Percentiles rank a stretch among this genome's conserved stretches.
phyloP scores from a whole-genome alignment of 2,329 filamentous ascomycete species.

The Podosphaera fusca region DNA sequence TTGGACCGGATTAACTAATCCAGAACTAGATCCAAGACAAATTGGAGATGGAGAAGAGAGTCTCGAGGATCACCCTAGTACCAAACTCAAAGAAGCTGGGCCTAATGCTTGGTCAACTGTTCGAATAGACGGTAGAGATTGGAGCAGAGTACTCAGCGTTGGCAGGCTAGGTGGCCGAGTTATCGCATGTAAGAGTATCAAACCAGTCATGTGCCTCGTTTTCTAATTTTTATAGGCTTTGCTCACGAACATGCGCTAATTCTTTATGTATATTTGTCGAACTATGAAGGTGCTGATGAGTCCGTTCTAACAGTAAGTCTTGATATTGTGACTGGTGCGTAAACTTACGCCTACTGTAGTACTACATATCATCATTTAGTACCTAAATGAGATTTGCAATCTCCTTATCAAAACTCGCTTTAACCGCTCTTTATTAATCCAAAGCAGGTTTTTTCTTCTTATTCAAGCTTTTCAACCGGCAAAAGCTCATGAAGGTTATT shows the following conservation, averaged over 20 bases:
- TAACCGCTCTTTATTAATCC: too few relatives aligned
- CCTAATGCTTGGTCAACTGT: conserved; percentile 76
- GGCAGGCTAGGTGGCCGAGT: conserved; percentile 73
- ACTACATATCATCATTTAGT: conserved; percentile 35
- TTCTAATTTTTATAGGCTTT: conserved; percentile 26
- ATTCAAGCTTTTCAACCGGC: too few relatives aligned
- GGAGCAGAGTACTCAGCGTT: conserved; percentile 83
- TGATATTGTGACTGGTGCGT: background rate
- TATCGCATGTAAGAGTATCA: conserved; percentile 48
- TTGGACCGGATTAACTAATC: conserved; percentile 73
- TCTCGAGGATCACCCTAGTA: conserved; percentile 61
- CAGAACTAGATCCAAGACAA: conserved; percentile 59
- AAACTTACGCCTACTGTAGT: conserved; percentile 18
- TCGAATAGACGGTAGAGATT: conserved; percentile 78
- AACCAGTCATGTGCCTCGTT: background rate
- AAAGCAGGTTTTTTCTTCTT: too few relatives aligned
- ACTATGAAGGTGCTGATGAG: conserved; percentile 42
- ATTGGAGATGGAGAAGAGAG: conserved; percentile 39
- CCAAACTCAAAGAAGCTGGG: conserved; percentile 50
- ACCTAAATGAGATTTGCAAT: conserved; percentile 6
- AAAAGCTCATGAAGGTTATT: too few relatives aligned
- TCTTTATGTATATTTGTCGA: conserved; percentile 58
- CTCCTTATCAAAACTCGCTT: too few relatives aligned
- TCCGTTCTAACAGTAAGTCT: conserved; percentile 49
- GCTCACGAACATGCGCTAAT: conserved; percentile 60